Evolutionary conservation across 75 land plant genomes (phyloP), one percentile per base, ranked within the genome.

Genomic region (Picea glauca): DNA sequence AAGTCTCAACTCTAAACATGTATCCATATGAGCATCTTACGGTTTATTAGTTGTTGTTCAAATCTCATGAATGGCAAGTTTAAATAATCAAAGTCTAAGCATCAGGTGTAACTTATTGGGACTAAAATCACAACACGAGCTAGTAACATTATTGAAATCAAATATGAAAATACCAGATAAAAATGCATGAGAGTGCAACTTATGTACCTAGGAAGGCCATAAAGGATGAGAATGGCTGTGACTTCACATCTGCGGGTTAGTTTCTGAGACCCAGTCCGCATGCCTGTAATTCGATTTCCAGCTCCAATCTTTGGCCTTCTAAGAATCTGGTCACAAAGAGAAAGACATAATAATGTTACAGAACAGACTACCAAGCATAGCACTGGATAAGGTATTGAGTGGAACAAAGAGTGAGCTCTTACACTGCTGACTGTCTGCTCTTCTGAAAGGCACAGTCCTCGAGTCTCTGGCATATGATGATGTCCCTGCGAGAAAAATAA

Each of bases 151-250:
- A 40, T 20, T 46, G 5, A 35, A 67, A 70, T 43, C 50, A 43
- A 20, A 43, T 50, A 12, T 50, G 56, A 43, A 59, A 77, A n/a
- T 60, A 30, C 9, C 43, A 59, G 23, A 12, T 77, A 26, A 30
- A 32, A 67, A 56, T 21, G 79, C 17, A 32, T 14, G 50, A 40
- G 13, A 2, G 6, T 43, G 74, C 56, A 70, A 70, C 54, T 70
- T 70, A 43, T 20, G 79, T 80, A 94, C 98, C 98, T 93, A 12
- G 98, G 97, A 75, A 96, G 98, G 58, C 98, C 98, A 83, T 87
- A 96, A 58, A 96, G 83, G 73, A 96, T 87, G 66, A 96, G 97
- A 78, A 96, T 94, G 30, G 98, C 98, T 14, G 98, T 96, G 63
- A 96, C 98, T 78, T 96, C 98, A 81, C 93, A 96, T 33, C 82